Base-by-base conservation (phyloP, 352 stramenopile genomes). In the Globisporangium megalacanthum region DNA sequence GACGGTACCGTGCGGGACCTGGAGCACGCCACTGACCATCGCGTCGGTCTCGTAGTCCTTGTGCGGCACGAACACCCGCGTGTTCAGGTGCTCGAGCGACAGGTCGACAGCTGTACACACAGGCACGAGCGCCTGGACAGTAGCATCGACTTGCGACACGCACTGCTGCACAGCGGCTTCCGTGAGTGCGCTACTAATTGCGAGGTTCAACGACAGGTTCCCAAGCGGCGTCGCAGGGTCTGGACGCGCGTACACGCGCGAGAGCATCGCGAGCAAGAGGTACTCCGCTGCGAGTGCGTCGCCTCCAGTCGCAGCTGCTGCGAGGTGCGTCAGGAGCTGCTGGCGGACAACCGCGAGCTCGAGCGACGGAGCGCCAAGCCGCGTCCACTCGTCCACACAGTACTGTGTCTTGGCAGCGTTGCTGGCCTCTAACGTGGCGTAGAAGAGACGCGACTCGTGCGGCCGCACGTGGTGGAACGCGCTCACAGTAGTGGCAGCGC, bases 31-130 rank as follows among this genome's bases (percentile, higher is more conserved):
- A 13, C 68, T 61, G 13, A 71, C 36, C 13, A 94, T 64, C 22
- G 75, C 50, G 33, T 91, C 84, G 39, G 71, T 76, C 4, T 88
- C 73, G 52, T 94, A 94, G 50, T 94, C 75, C 63, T 94, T 94
- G 61, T 81, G 62, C 1, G 84, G 84, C 52, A 80, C 72, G 51
- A 88, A 89, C 59, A 72, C 74, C 20, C 66, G 71, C 25, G 65
- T 66, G 47, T 89, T 89, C 8, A 94, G 65, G 14, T 64, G 67
- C 42, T 79, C 52, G n/a, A 94, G 62, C 17, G 78, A 79, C 49
- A 94, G 57, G 57, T 89, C 72, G 10, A 94, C 55, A 0, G 56
- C 49, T 9, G 66, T 50, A 5, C 79, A 59, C 64, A 89, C 79
- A 0, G 84, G 84, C 31, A 94, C 82, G 31, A 94, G 31, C 13